Evolutionary conservation across 176 grass and related monocot species (phyloP).

Genomic region (Tillandsia fasciculata): DNA sequence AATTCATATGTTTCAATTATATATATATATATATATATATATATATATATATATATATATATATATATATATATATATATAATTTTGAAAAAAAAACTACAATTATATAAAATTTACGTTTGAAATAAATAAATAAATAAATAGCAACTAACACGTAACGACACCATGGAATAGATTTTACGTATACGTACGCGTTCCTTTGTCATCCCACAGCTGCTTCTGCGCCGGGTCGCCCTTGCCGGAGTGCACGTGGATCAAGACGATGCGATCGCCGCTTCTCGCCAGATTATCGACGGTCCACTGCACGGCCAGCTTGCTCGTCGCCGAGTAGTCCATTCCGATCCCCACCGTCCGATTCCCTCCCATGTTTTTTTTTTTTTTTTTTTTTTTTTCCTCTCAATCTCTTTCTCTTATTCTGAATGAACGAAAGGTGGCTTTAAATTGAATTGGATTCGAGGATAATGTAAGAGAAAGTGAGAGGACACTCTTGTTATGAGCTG

Average conservation of each 20-base stretch:
- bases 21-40: too few species aligned
- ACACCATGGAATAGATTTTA: not conserved
- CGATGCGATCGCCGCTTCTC: conserved; percentile 32
- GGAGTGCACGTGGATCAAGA: conserved; percentile 57
- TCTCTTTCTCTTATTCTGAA: not conserved
- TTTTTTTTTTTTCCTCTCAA: not conserved
- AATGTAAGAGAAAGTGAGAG: not conserved
- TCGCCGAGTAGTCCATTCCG: conserved; percentile 74
- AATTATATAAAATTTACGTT: not conserved
- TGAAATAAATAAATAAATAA: not conserved
- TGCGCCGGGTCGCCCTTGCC: conserved; percentile 37
- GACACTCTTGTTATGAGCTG: not conserved
- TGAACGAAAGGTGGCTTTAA: not conserved
- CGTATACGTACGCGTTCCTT: conserved; percentile 38
- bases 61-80: too few species aligned
- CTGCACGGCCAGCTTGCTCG: conserved; percentile 54
- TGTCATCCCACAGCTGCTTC: conserved; percentile 63
- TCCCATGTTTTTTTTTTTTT: conserved; percentile 10
- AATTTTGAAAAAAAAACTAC: too few species aligned
- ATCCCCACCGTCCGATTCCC: conserved; percentile 38
- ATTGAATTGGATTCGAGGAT: not conserved
- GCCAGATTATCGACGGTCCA: conserved; percentile 45
- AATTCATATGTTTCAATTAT: too few species aligned
- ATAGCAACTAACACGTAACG: not conserved
- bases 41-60: too few species aligned